A percentile compares a stretch with the other conserved stretches of the same genome.
Conservation (phyloP, 805 yeast genomes). For the Saccharomycopsis babjevae region DNA sequence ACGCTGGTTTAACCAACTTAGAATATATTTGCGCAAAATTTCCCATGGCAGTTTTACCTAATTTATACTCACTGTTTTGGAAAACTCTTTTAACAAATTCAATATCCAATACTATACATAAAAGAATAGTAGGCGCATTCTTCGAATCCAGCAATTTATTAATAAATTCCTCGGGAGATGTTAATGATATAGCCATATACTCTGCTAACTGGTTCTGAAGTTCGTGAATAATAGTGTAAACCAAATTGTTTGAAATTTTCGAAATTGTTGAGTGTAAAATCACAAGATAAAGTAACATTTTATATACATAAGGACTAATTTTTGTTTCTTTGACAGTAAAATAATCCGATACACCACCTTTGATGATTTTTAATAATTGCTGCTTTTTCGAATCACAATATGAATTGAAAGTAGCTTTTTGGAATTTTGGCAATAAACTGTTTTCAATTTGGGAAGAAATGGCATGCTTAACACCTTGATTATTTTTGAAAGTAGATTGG, state of each 20-base stretch:
- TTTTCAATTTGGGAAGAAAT: slow-evolving; percentile 26
- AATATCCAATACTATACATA: slow-evolving; percentile 44
- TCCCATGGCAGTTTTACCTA: slow-evolving; percentile 13
- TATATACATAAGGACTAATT: slow-evolving; percentile 39
- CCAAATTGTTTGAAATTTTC: slow-evolving; percentile 37
- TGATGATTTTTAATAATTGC: slow-evolving; percentile 30
- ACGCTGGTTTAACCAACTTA: background rate
- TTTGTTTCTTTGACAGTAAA: slow-evolving; percentile 36
- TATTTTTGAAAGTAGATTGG: slow-evolving; percentile 39
- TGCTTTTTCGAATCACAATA: slow-evolving; percentile 41
- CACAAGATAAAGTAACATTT: slow-evolving; percentile 38
- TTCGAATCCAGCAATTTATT: slow-evolving; percentile 32
- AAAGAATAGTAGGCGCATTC: slow-evolving; percentile 33
- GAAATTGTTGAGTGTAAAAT: slow-evolving; percentile 42
- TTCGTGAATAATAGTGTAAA: slow-evolving; percentile 36
- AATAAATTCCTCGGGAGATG: slow-evolving; percentile 36
- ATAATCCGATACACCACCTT: slow-evolving; percentile 32
- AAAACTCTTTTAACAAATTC: slow-evolving; percentile 35
- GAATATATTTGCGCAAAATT: slow-evolving; percentile 2
- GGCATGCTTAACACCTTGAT: slow-evolving; percentile 26
- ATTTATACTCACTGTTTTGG: slow-evolving; percentile 9
- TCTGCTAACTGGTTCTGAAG: slow-evolving; percentile 32
- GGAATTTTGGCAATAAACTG: slow-evolving; percentile 33
- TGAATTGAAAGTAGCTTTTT: slow-evolving; percentile 42
- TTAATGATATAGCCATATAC: slow-evolving; percentile 30